Evolutionary conservation across 1,284 basidiomycete genomes (phyloP), one percentile per base, ranked within the genome.

Genomic region (Ustilago tritici): DNA sequence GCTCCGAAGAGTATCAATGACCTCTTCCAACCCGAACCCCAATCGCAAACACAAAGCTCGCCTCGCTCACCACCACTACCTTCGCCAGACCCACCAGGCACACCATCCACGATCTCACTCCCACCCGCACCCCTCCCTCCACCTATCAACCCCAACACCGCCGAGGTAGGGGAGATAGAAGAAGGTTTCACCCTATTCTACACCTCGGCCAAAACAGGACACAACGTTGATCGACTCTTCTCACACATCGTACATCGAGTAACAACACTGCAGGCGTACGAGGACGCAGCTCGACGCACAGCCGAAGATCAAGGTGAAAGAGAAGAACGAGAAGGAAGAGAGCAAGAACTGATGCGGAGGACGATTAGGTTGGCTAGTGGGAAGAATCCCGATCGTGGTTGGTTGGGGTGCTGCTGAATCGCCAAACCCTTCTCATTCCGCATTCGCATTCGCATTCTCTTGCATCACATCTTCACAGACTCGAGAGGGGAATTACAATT

Each of bases 151-250:
- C 9, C 50, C 8, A 34, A 19, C 3, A 31, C 15, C 12, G 4
- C 50, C 8, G 38, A 19, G 1, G 34, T 57, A 10, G 46, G 11
- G 4, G 56, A 47, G 5, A 2, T 76, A 9, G 76, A 81, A 65
- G 56, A 79, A 34, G 82, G 82, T 23, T 83, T 84, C 47, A 70
- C 74, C 6, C 78, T 84, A 19, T 81, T 84, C 78, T 77, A 76
- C 56, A 82, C 82, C 1, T 80, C 78, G 3, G 70, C 78, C 17
- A 69, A 71, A 38, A 78, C 72, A 5, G 78, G 81, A 10, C 59
- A 63, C 50, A 76, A 78, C 56, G 65, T 84, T 23, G 65, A 73
- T 2, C 52, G 65, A 14, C 60, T 84, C 56, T 84, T 84, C 36
- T n/a, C 65, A 17, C 81, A 81, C 63, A 76, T 84, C 43, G 69